These are phyloP conservation scores for Bisporella sp. DNA, from an alignment of 2,329 filamentous ascomycete species.

Conservation along the genomic window DNA sequence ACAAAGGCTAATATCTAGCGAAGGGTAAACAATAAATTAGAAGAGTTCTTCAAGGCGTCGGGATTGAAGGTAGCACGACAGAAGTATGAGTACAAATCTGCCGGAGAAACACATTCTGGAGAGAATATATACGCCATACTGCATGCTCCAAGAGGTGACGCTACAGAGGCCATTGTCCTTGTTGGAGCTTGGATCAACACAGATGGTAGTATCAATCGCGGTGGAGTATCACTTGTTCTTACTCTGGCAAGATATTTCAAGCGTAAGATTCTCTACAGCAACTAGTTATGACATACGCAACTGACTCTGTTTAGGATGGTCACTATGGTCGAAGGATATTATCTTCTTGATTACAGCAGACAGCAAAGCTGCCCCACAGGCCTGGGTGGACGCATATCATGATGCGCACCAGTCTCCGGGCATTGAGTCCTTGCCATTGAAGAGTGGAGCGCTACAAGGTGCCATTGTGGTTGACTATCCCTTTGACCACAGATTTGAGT, in stretches of 20 bases:
- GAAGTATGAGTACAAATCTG: conserved; percentile 77
- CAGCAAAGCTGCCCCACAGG: conserved; percentile 83
- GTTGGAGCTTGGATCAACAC: conserved; percentile 85
- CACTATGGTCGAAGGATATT: conserved; percentile 97
- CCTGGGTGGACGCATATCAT: conserved; percentile 97
- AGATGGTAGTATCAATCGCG: conserved; percentile 71
- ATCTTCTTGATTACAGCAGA: conserved; percentile 86
- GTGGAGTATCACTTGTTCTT: conserved; percentile 78
- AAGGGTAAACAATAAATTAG: conserved; percentile 64
- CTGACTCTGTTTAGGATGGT: conserved; percentile 60
- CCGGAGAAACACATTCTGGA: conserved; percentile 66
- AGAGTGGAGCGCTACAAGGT: conserved; percentile 88
- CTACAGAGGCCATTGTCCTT: conserved; percentile 92
- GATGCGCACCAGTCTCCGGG: conserved; percentile 68
- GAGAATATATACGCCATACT: conserved; percentile 93
- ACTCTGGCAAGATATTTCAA: conserved; percentile 93
- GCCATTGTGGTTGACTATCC: conserved; percentile 92
- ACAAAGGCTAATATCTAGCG: conserved; percentile 12
- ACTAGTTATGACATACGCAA: background rate
- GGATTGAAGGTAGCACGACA: conserved; percentile 86
- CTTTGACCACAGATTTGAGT: conserved; percentile 75
- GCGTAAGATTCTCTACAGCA: conserved; percentile 36
- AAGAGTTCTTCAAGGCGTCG: conserved; percentile 66
- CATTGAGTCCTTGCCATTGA: conserved; percentile 74
- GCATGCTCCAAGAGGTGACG: conserved; percentile 88